Conservation (phyloP, 1,284 basidiomycete species). For the Puccinia novopanici region DNA sequence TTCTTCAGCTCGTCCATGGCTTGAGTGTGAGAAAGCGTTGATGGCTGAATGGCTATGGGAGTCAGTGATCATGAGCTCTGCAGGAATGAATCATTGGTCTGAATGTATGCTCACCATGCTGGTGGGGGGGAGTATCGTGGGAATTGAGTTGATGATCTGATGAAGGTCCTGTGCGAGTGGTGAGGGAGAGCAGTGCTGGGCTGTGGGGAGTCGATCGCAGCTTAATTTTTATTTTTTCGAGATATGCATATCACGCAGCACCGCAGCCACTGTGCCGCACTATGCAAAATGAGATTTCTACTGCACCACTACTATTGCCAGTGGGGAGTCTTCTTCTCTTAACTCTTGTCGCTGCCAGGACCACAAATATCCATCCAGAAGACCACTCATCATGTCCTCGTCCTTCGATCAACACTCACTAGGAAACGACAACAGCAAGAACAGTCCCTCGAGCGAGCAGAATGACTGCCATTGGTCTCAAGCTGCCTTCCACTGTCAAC, state of each 20-base stretch:
- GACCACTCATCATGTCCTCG: background rate
- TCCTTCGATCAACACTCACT: background rate
- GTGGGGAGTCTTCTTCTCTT: background rate
- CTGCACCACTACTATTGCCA: too few species aligned
- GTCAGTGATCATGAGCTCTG: too few species aligned
- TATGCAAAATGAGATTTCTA: background rate
- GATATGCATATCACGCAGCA: background rate
- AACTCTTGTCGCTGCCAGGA: background rate
- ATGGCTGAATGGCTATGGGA: background rate
- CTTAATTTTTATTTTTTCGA: background rate
- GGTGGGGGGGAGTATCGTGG: too few species aligned
- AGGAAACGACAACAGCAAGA: background rate
- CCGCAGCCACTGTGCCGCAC: background rate
- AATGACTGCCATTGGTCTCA: conserved; percentile 14
- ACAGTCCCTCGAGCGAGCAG: background rate
- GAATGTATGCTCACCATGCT: too few species aligned
- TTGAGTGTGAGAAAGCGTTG: conserved; percentile 21
- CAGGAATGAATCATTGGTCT: too few species aligned
- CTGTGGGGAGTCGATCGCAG: background rate
- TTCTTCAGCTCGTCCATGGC: conserved; percentile 58
- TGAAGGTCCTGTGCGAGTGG: background rate
- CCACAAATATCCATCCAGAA: background rate
- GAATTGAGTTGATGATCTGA: background rate
- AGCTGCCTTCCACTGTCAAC: conserved; percentile 19
- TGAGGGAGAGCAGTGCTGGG: background rate